Base-by-base conservation (phyloP, 306 rosid species). In the Spatholobus suberectus region DNA sequence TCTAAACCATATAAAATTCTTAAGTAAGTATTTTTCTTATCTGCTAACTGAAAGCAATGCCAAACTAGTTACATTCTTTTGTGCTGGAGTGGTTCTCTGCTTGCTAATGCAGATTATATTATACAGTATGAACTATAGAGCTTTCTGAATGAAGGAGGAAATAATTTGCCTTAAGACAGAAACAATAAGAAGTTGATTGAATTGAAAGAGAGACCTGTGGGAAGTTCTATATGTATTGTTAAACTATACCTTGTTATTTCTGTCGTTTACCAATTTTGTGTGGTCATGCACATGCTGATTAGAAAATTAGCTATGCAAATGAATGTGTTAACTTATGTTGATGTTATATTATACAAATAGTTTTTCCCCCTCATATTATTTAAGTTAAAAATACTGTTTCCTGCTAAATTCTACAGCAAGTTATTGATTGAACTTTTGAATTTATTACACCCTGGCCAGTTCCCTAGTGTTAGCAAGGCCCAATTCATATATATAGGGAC, bases 1-100 rank as follows among this genome's bases (percentile, higher is more conserved):
- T 89, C 98, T 71, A 84, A 91, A 75, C 97, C 99, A 1, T 96
- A 93, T 83, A 90, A 85, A 84, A 78, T 85, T 84, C 90, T 90
- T 7, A 84, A 89, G 98, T 92, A 89, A 68, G 94, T 77, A 2
- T 27, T 14, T 6, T 6, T 67, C 70, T 57, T 26, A 27, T 46
- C 61, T 46, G 24, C 62, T 43, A 68, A 2, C 26, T 79, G 4
- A 37, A 66, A 65, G 38, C 20, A 35, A 55, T 65, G 11, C 54
- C 49, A 63, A 65, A 26, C 46, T 49, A n/a, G 15, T 51, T 38
- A 41, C 21, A 4, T 77, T 77, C 47, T 63, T 61, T 38, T 55
- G 43, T 57, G 70, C 63, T 6, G 32, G 10, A 44, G 76, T 58
- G 62, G 62, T 82, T 55, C 38, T 47, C 59, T 77, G 67, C 77